phyloP scores from a whole-genome alignment of 305 asterid species.

The Fraxinus floribunda region DNA sequence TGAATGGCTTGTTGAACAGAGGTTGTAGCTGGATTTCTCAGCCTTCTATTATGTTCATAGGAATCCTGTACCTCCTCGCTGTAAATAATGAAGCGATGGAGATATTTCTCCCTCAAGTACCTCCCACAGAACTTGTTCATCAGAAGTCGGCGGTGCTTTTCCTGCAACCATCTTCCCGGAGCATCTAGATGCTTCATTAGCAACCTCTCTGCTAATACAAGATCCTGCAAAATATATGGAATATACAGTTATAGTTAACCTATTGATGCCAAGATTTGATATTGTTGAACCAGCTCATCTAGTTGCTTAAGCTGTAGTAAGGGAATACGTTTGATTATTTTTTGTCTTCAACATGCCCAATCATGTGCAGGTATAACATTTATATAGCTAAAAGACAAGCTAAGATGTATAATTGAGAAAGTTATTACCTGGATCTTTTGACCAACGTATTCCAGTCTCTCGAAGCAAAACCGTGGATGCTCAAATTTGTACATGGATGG shows the following conservation, averaged over 20 bases:
- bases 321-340: background rate
- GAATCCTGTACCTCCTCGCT: constrained; percentile 85
- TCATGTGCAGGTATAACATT: background rate
- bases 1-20: constrained; percentile 95
- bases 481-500: constrained; percentile 84
- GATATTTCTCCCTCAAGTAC: constrained; percentile 80
- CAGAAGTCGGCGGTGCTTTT: constrained; percentile 66
- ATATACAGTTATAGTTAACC: background rate
- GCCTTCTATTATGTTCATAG: constrained; percentile 83
- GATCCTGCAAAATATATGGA: constrained; percentile 52
- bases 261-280: background rate
- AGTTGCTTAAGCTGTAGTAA: background rate
- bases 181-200: constrained; percentile 97
- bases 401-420: background rate
- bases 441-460: constrained; percentile 87
- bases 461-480: constrained; percentile 95
- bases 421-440: constrained; percentile 86
- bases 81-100: constrained; percentile 72
- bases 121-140: constrained; percentile 97
- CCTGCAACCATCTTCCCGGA: constrained; percentile 89
- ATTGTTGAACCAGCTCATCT: background rate
- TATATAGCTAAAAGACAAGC: background rate
- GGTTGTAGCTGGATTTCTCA: constrained; percentile 93
- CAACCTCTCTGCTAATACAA: constrained; percentile 91
- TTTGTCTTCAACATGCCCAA: background rate